Evolutionary conservation across 2,329 filamentous ascomycete species (phyloP), one percentile per base, ranked within the genome.

Genomic region (Pseudogymnoascus sp.): DNA sequence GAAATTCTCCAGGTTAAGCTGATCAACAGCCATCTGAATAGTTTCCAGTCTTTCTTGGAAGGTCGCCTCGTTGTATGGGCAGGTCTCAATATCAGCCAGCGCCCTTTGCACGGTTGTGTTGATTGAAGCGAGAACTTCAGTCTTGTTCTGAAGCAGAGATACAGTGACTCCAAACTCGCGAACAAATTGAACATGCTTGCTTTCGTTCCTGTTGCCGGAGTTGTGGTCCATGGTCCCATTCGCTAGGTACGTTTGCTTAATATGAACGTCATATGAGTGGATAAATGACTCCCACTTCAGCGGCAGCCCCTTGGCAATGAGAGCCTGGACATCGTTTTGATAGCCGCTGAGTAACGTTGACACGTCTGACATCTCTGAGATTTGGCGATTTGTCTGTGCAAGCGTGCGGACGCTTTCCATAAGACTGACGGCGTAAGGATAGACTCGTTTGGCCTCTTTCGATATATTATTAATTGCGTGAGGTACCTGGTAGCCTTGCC

Each of bases 331-430:
- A 66, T 97, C 91, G 68, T 96, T 96, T 68, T 92, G 87, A 72
- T 97, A 96, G 23, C 93, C 92, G 72, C 90, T 92, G 23, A 99
- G 82, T 21, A 99, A 80, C 59, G 96, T 88, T 0, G 92, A 86
- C 64, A 97, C 92, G 68, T 93, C 90, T 10, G 88, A 84, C 90
- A 99, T 93, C 62, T 89, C 85, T 17, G 86, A 81, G 65, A 99
- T 96, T 60, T 90, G 86, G 31, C 91, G 87, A 69, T 89, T 88
- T 0, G 92, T 97, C 76, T 97, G 93, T 1, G 91, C 85, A 67
- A 96, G 88, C 0, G 92, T 97, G 64, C 93, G 86, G n/a, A 97
- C 91, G 71, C 92, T 97, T 77, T 99, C 95, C 92, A 99, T 99
- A 68, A 99, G 78, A 72, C 93, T 97, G 68, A 99, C 93, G 23